These are phyloP conservation scores for Alternaria sp. DNA, from an alignment of 2,329 filamentous ascomycete species.

Conservation along the genomic window DNA sequence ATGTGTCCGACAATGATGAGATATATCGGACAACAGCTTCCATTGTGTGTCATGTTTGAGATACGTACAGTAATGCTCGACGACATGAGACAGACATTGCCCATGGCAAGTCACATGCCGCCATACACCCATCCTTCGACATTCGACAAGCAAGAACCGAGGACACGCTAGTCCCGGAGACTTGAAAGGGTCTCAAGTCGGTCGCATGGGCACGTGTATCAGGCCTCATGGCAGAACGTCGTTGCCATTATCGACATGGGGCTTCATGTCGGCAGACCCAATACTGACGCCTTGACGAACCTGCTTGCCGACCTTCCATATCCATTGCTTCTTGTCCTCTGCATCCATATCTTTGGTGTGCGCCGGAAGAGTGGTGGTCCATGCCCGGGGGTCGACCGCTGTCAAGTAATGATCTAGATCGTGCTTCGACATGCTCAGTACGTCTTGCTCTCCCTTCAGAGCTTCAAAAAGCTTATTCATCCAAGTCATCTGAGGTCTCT, in stretches of 20 bases:
- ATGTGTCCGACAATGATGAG: background rate
- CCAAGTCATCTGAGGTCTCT: background rate
- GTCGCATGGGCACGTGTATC: background rate
- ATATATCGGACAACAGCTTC: background rate
- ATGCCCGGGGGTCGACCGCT: background rate
- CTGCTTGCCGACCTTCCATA: background rate
- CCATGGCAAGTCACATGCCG: background rate
- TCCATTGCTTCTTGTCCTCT: background rate
- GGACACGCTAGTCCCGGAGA: background rate
- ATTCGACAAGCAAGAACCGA: background rate
- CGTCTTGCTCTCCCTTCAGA: background rate
- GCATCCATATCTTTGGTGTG: background rate
- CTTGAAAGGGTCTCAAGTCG: background rate
- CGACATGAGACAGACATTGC: background rate
- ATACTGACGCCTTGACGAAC: background rate
- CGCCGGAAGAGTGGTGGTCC: background rate
- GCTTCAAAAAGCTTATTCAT: background rate
- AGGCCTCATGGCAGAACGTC: background rate
- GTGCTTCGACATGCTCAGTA: background rate
- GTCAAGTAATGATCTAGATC: background rate
- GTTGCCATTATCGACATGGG: background rate
- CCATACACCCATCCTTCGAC: background rate
- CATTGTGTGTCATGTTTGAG: background rate
- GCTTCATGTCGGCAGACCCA: background rate
- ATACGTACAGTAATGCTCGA: background rate